A percentile compares a stretch with the other conserved stretches of the same genome.
Conservation (phyloP, 2,329 filamentous ascomycete genomes). For the Botrytis deweyae region DNA sequence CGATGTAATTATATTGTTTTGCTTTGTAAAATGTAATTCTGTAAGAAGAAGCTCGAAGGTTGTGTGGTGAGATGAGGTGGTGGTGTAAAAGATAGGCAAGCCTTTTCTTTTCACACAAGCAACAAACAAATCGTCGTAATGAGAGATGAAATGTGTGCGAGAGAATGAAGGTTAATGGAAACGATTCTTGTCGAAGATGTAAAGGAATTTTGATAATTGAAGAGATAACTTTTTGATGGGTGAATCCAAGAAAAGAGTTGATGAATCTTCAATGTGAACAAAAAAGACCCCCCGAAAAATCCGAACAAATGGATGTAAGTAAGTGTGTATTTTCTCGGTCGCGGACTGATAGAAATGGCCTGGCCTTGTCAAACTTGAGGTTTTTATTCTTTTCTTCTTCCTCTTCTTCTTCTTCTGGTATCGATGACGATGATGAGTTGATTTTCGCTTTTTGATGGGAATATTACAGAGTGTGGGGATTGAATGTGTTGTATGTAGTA, state of each 20-base stretch:
- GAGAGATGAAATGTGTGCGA: not conserved
- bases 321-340: not conserved
- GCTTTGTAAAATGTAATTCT: constrained; percentile 13
- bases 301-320: constrained; percentile 7
- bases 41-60: constrained; percentile 12
- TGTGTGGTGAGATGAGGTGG: constrained; percentile 1
- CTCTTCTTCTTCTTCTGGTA: not conserved
- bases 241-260: constrained; percentile 9
- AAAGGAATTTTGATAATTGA: not conserved
- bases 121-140: constrained; percentile 11
- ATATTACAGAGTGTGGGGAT: constrained; percentile 8
- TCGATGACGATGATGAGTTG: not conserved
- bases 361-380: not conserved
- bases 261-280: not conserved
- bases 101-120: constrained; percentile 3
- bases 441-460: not conserved
- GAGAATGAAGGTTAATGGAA: not conserved
- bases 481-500: not conserved
- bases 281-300: not conserved
- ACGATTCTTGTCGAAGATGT: constrained; percentile 4
- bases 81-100: constrained; percentile 3
- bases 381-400: not conserved
- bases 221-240: constrained; percentile 11
- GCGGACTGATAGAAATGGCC: constrained; percentile 6
- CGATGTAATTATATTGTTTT: constrained; percentile 14